A percentile compares a stretch with the other conserved stretches of the same genome.
These are phyloP conservation scores for Bassia scoparia DNA, from an alignment of 148 eudicot genomes.

Conservation along the genomic window DNA sequence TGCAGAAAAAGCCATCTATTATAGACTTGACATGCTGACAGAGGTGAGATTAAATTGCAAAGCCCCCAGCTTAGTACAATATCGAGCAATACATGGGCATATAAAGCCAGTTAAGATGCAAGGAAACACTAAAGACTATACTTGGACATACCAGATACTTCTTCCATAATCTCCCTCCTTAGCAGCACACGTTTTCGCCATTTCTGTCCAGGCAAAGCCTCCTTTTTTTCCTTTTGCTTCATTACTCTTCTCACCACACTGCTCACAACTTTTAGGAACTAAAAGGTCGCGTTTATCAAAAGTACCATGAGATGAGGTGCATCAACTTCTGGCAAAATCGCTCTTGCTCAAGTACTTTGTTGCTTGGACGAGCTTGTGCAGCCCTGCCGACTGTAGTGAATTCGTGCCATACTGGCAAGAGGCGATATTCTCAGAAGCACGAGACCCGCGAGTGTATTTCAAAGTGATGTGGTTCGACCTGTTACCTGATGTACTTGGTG, in stretches of 20 bases:
- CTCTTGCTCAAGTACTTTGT: conserved; percentile 65
- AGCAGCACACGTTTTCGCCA: conserved; percentile 67
- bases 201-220: conserved; percentile 72
- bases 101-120: not conserved
- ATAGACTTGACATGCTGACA: not conserved
- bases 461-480: too few species aligned
- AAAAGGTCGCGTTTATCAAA: conserved; percentile 62
- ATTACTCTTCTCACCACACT: conserved; percentile 43
- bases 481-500: conserved; percentile 46
- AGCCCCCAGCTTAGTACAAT: not conserved
- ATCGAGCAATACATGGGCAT: conserved; percentile 1
- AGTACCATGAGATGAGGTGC: conserved; percentile 60
- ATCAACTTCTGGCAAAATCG: conserved; percentile 73
- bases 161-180: conserved; percentile 42
- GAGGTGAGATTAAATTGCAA: not conserved
- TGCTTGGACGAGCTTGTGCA: conserved; percentile 78
- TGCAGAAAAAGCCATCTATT: not conserved
- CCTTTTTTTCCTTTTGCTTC: conserved; percentile 51
- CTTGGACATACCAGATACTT: conserved; percentile 54
- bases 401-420: conserved; percentile 55
- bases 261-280: conserved; percentile 40
- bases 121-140: conserved; percentile 11
- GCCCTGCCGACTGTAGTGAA: conserved; percentile 82
- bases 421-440: conserved; percentile 67
- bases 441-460: too few species aligned